Evolutionary conservation across 768 basidiomycete species (phyloP).

Genomic region (Lentinula boryana): DNA sequence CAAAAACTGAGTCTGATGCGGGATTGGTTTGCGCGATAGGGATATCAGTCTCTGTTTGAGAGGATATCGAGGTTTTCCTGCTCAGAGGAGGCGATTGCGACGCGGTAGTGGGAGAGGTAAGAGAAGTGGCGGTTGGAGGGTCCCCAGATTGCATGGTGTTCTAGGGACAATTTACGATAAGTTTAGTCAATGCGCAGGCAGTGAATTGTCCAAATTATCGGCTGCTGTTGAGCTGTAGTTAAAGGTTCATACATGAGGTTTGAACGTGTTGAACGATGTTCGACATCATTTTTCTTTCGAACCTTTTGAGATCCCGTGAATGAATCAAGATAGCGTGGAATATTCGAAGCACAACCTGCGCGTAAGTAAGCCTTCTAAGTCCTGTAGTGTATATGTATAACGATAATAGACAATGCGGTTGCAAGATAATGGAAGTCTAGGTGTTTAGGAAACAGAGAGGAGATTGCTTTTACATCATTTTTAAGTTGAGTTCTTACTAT

Average conservation of each 20-base stretch:
- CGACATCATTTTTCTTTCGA: not conserved
- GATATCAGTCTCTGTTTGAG: not conserved
- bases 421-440: not conserved
- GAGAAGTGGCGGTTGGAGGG: not conserved
- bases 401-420: not conserved
- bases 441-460: not conserved
- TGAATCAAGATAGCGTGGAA: not conserved
- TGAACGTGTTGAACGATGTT: not conserved
- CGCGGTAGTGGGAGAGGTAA: constrained; percentile 9
- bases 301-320: not conserved
- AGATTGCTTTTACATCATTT: not conserved
- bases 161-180: not conserved
- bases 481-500: not conserved
- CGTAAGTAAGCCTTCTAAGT: not conserved
- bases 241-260: not conserved
- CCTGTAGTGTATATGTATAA: not conserved
- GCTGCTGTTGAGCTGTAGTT: not conserved
- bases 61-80: not conserved
- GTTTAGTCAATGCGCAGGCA: not conserved
- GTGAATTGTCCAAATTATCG: not conserved
- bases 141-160: not conserved
- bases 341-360: not conserved
- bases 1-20: not conserved
- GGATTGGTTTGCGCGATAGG: not conserved
- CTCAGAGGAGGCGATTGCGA: not conserved